A percentile compares a stretch with the other conserved stretches of the same genome.
Evolutionary conservation across 75 land plant species (phyloP).

Genomic region (Gnetum montanum): DNA sequence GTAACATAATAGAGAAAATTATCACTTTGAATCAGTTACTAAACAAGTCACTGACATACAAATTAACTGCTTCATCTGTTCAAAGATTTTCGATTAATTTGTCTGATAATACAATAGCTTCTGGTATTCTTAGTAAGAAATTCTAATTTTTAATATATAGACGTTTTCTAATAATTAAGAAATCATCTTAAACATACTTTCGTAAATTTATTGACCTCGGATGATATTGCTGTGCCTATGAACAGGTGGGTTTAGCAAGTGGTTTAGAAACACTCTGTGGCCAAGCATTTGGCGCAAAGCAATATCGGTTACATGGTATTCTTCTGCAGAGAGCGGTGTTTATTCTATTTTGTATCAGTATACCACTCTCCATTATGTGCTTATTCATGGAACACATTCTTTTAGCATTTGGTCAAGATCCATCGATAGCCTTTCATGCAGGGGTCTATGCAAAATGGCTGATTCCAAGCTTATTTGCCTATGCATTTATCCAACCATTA

Average conservation of each 20-base stretch:
- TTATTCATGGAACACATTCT: neutral
- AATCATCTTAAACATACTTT: too few relatives aligned
- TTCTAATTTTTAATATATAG: too few relatives aligned
- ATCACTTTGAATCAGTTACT: too few relatives aligned
- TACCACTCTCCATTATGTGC: neutral
- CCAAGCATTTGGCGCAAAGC: slow-evolving; percentile 32
- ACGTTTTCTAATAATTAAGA: too few relatives aligned
- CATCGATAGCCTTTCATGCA: neutral
- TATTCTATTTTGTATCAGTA: slow-evolving; percentile 1
- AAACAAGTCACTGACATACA: too few relatives aligned
- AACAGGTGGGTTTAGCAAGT: neutral
- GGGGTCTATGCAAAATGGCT: slow-evolving; percentile 19
- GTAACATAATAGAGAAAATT: too few relatives aligned
- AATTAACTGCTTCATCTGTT: too few relatives aligned
- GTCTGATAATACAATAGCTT: too few relatives aligned
- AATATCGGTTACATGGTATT: slow-evolving; percentile 23
- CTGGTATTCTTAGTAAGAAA: too few relatives aligned
- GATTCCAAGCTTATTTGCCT: slow-evolving; percentile 21
- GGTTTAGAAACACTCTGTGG: slow-evolving; percentile 35
- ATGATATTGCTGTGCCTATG: slow-evolving; percentile 44
- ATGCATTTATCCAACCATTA: slow-evolving; percentile 18
- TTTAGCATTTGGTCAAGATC: neutral
- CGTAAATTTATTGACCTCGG: too few relatives aligned
- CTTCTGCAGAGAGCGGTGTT: slow-evolving; percentile 21
- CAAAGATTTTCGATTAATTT: too few relatives aligned